Base-by-base conservation (phyloP, 805 yeast genomes). In the Saturnispora kantuleensis region DNA sequence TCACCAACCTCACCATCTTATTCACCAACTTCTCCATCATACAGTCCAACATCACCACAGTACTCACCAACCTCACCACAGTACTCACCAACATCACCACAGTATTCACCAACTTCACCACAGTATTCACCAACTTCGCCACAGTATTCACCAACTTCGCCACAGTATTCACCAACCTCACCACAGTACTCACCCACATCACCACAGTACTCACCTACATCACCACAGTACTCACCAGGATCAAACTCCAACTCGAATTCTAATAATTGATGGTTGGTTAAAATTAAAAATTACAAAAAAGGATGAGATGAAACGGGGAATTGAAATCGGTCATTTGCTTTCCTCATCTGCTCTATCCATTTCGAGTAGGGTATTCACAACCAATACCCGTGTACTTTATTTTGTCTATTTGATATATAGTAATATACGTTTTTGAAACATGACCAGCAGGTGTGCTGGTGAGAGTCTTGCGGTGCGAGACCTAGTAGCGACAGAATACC, bases 171-270 rank as follows among this genome's bases (percentile, higher is more conserved):
- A 0, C 90, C 93, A 50, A 85, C 95, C 0, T 81, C 90, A 0
- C 97, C 96, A 48, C 53, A 66, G 26, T 81, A 81, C 59, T 74
- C 84, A 0, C 94, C 95, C 48, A 84, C 95, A 0, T 79, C 88
- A 0, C 95, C 95, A 51, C 60, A 70, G 1, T 86, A 86, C 63
- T 72, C 81, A 1, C 95, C 95, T 39, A 84, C 87, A 0, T 73
- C 79, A 3, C 89, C 90, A 46, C 60, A 68, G 7, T 82, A 85
- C 60, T 69, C 79, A 0, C 88, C 88, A 49, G 83, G 94, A 0
- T 80, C 89, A 95, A 49, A 52, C 66, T 1, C 85, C 84, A 62
- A 70, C 79, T 1, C 94, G 94, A 40, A 83, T 93, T 0, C 43
- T 6, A 33, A 34, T 31, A 41, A 31, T 18, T 42, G 41, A 16